A percentile compares a stretch with the other conserved stretches of the same genome.
Evolutionary conservation across 805 yeast genomes (phyloP).

Genomic region (Teunomyces panamensis): DNA sequence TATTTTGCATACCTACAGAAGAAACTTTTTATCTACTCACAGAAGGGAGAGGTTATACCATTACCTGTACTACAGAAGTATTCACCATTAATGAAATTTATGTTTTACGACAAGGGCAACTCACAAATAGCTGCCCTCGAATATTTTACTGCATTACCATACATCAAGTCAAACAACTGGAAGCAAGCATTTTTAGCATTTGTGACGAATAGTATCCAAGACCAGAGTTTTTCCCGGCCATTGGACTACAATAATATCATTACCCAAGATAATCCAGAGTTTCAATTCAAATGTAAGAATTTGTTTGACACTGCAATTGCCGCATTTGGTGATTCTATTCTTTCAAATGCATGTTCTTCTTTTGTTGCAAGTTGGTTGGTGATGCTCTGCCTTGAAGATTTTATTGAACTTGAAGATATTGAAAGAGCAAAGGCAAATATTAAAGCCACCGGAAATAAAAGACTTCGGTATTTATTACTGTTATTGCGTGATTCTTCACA

Average conservation of each 20-base stretch:
- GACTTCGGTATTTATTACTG: conserved; percentile 28
- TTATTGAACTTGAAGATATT: conserved; percentile 24
- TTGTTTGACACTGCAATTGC: conserved; percentile 31
- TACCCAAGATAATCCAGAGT: conserved; percentile 16
- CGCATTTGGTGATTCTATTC: conserved; percentile 26
- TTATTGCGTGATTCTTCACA: conserved; percentile 28
- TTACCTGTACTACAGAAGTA: conserved; percentile 26
- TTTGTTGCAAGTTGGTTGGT: conserved; percentile 33
- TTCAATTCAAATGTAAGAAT: conserved; percentile 22
- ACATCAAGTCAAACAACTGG: conserved; percentile 34
- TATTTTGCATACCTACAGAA: conserved; percentile 25
- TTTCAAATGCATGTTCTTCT: conserved; percentile 14
- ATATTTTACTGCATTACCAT: conserved; percentile 21
- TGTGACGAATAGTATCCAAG: conserved; percentile 28
- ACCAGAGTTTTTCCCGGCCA: conserved; percentile 37
- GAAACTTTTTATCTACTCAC: conserved; percentile 24
- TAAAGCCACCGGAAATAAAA: conserved; percentile 27
- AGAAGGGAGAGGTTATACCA: conserved; percentile 26
- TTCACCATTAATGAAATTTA: conserved; percentile 31
- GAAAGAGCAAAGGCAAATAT: conserved; percentile 15
- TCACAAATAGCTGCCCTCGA: conserved; percentile 20
- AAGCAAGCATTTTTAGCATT: conserved; percentile 33
- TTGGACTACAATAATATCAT: conserved; percentile 29
- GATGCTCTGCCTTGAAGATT: conserved; percentile 33
- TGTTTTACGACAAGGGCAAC: conserved; percentile 26